Base-by-base conservation (phyloP, 2,329 filamentous ascomycete species). In the Huntiella omanensis region DNA sequence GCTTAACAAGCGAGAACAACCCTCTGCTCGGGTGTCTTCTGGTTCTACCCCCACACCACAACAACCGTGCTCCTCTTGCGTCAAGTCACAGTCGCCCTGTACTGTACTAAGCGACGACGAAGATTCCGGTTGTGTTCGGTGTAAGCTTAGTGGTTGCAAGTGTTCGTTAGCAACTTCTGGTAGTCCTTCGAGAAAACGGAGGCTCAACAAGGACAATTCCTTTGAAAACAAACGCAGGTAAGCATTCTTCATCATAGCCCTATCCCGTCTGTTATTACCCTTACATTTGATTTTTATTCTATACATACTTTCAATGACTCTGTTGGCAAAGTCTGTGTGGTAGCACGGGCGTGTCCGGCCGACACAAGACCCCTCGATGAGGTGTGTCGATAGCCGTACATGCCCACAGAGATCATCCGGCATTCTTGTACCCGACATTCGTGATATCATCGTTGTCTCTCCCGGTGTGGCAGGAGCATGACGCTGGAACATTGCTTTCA, bases 161-260 rank as follows among this genome's bases (percentile, higher is more conserved):
- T 91, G 83, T 62, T 87, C 83, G 38, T 77, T 87, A 58, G 69
- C 78, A 43, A 76, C 80, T 53, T 40, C 17, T n/a, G 16, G 19
- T 6, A 84, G 80, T 59, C 83, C 83, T 17, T 76, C 78, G 57
- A 77, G 83, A 55, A 91, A 91, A 67, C 73, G 84, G 58, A 88
- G 87, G 66, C 64, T 83, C 52, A 75, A 79, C 61, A 70, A 74
- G 40, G 32, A 34, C 19, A 17, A 8, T 22, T n/a, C 22, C 13
- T 33, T 32, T 34, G 33, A 43, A 56, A 72, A 75, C 64, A 43
- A 43, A 15, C 42, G 39, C 41, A 45, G 35, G 35, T 37, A 33
- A 33, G 22, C 16, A 19, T 41, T 15, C 32, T 32, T 42, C 32
- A 12, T 6, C 38, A 22, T 38, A 32, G 38, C 28, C 22, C 6